Evolutionary conservation across 2,329 filamentous ascomycete genomes (phyloP).

Genomic region (Clonostachys solani): DNA sequence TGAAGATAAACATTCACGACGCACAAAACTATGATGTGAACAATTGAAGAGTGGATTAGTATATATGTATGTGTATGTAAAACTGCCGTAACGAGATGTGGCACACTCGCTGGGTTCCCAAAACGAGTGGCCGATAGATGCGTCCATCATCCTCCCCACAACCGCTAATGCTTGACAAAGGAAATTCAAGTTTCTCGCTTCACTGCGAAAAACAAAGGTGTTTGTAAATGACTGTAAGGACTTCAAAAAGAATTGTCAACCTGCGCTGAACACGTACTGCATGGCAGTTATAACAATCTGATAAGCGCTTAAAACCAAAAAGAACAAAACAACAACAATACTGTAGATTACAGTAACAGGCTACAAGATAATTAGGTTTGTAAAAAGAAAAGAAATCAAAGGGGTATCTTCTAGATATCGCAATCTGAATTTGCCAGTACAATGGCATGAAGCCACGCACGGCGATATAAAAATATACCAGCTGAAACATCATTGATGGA

Average conservation of each 20-base stretch:
- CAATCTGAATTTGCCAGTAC: slow-evolving; percentile 1
- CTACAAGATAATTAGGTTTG: too few relatives aligned
- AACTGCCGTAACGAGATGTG: neutral
- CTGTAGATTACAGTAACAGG: too few relatives aligned
- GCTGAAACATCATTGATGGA: neutral
- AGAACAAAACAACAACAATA: too few relatives aligned
- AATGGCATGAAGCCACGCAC: too few relatives aligned
- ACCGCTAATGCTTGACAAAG: slow-evolving; percentile 2
- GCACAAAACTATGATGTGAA: too few relatives aligned
- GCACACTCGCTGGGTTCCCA: neutral
- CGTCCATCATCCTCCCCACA: neutral
- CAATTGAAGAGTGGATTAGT: slow-evolving; percentile 1
- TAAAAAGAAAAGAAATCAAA: neutral
- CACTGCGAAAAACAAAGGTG: neutral
- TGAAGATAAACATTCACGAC: too few relatives aligned
- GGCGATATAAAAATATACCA: too few relatives aligned
- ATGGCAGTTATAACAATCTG: too few relatives aligned
- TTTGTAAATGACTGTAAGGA: neutral
- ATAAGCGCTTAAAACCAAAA: too few relatives aligned
- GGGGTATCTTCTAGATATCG: slow-evolving; percentile 9
- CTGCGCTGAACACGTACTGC: neutral
- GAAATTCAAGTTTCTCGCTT: neutral
- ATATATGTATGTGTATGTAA: too few relatives aligned
- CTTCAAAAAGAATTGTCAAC: neutral
- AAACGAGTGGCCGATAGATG: neutral